phyloP scores from a whole-genome alignment of 805 yeast species.

The Kluyveromyces aestuarii region DNA sequence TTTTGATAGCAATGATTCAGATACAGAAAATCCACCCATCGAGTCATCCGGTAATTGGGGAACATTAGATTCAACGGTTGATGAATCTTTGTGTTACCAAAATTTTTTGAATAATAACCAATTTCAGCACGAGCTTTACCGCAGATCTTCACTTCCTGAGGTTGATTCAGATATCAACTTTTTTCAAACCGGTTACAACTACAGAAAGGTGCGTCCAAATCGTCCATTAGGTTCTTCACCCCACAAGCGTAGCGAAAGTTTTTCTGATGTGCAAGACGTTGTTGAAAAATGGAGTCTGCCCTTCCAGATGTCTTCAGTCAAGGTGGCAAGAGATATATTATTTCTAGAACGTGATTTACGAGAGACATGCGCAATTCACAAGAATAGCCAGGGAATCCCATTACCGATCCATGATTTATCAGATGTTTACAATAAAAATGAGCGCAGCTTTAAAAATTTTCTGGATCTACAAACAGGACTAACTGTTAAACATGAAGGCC shows the following conservation, averaged over 20 bases:
- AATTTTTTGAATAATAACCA: slow-evolving; percentile 11
- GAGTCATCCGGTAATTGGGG: background rate
- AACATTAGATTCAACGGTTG: background rate
- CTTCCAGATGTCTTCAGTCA: slow-evolving; percentile 24
- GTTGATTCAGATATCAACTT: slow-evolving; percentile 4
- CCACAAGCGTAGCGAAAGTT: slow-evolving; percentile 13
- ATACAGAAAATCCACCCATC: background rate
- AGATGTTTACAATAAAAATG: slow-evolving; percentile 10
- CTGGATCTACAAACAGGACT: slow-evolving; percentile 14
- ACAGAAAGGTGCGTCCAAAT: background rate
- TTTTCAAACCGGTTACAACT: slow-evolving; percentile 4
- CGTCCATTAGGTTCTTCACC: background rate
- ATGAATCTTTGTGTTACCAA: slow-evolving; percentile 12
- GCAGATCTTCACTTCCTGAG: slow-evolving; percentile 21
- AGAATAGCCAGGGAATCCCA: slow-evolving; percentile 4
- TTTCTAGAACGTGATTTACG: slow-evolving; percentile 10
- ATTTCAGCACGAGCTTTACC: slow-evolving; percentile 18
- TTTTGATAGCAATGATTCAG: background rate
- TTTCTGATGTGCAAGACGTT: slow-evolving; percentile 18
- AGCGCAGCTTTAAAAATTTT: slow-evolving; percentile 12
- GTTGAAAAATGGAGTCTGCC: slow-evolving; percentile 23
- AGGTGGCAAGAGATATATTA: slow-evolving; percentile 23
- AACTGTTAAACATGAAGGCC: slow-evolving; percentile 23
- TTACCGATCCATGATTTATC: slow-evolving; percentile 8
- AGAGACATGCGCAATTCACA: slow-evolving; percentile 3